Evolutionary conservation across 495 filamentous ascomycete genomes (phyloP).

Genomic region (Elasticomyces elasticus): DNA sequence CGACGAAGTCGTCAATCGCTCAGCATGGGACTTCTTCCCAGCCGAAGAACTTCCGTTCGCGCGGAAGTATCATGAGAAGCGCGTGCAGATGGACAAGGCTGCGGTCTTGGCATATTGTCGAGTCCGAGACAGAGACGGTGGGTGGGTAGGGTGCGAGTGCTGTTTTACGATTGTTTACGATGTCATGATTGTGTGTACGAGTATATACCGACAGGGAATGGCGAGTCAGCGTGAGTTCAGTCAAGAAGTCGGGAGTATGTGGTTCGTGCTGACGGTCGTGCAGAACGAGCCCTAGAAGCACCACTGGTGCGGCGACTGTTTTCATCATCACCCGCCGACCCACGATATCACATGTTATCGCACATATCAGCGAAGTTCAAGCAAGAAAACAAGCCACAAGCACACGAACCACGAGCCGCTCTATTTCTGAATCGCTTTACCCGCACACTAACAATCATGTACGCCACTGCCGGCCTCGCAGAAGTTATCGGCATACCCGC

Average conservation of each 20-base stretch:
- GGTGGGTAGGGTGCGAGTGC: slow-evolving; percentile 77
- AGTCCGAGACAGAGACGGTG: slow-evolving; percentile 56
- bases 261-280: neutral
- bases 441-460: slow-evolving; percentile 74
- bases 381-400: slow-evolving; percentile 46
- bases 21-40: slow-evolving; percentile 81
- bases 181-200: slow-evolving; percentile 76
- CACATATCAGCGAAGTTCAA: slow-evolving; percentile 76
- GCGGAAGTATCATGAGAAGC: slow-evolving; percentile 58
- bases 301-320: slow-evolving; percentile 70
- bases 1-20: slow-evolving; percentile 62
- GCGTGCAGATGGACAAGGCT: slow-evolving; percentile 72
- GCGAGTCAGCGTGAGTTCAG: slow-evolving; percentile 61
- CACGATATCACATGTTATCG: slow-evolving; percentile 83
- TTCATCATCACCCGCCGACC: slow-evolving; percentile 70
- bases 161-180: slow-evolving; percentile 84
- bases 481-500: slow-evolving; percentile 61
- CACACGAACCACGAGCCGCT: slow-evolving; percentile 71
- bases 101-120: slow-evolving; percentile 73
- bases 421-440: slow-evolving; percentile 84
- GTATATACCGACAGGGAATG: slow-evolving; percentile 59
- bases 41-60: slow-evolving; percentile 72
- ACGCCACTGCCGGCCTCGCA: slow-evolving; percentile 64
- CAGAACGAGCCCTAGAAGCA: slow-evolving; percentile 70
- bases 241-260: slow-evolving; percentile 6